Conservation (phyloP, 441 rosid species). For the Mallotus repandus region DNA sequence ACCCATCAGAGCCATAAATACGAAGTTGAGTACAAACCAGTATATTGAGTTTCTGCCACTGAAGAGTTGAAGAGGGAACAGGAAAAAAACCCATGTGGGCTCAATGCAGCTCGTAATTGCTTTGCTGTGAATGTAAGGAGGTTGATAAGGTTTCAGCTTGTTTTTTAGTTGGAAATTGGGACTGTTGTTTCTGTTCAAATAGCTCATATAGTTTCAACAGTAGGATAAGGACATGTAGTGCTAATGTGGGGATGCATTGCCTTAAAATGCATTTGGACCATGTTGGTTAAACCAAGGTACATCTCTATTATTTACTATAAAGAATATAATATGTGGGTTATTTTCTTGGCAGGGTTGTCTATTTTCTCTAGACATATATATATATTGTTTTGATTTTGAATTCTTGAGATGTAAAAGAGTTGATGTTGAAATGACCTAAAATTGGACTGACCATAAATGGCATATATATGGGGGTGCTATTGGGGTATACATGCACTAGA, state of each 20-base stretch:
- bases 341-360: slow-evolving; percentile 32
- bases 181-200: slow-evolving; percentile 34
- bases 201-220: slow-evolving; percentile 29
- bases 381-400: too few relatives aligned
- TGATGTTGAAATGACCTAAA: slow-evolving; percentile 36
- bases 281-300: slow-evolving; percentile 28
- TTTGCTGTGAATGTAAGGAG: slow-evolving; percentile 21
- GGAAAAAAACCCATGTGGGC: slow-evolving; percentile 43
- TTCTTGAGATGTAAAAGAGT: slow-evolving; percentile 18
- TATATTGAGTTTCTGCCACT: slow-evolving; percentile 66
- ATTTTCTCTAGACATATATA: background rate
- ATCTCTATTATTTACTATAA: slow-evolving; percentile 19
- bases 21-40: slow-evolving; percentile 39
- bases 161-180: slow-evolving; percentile 45
- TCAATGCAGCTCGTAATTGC: slow-evolving; percentile 30
- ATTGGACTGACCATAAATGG: slow-evolving; percentile 15
- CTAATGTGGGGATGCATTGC: slow-evolving; percentile 22
- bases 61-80: slow-evolving; percentile 38
- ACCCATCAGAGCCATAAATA: slow-evolving; percentile 33
- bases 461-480: background rate
- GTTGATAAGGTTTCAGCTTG: slow-evolving; percentile 32
- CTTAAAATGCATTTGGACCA: slow-evolving; percentile 52
- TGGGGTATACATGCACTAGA: slow-evolving; percentile 10
- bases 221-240: slow-evolving; percentile 39
- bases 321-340: slow-evolving; percentile 16